Evolutionary conservation across 768 basidiomycete genomes (phyloP).

Genomic region (Mycena galericulata): DNA sequence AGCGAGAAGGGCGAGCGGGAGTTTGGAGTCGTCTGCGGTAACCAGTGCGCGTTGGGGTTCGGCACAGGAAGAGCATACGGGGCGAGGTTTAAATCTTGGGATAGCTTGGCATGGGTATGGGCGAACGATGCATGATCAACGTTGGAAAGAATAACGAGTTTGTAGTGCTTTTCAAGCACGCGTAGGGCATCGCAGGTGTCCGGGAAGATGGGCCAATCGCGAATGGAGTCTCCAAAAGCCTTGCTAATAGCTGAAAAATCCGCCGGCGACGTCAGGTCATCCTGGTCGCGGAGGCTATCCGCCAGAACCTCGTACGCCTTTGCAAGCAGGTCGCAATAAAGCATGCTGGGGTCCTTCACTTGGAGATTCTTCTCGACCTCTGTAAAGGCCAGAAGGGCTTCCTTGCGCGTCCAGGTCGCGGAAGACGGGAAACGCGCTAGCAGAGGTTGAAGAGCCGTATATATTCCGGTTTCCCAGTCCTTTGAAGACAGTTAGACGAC

Average conservation of each 20-base stretch:
- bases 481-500: too few species aligned
- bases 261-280: constrained; percentile 32
- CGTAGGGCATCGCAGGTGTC: constrained; percentile 73
- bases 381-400: constrained; percentile 64
- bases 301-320: constrained; percentile 56
- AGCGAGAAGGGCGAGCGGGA: constrained; percentile 72
- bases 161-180: constrained; percentile 70
- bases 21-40: constrained; percentile 53
- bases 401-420: constrained; percentile 59
- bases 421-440: constrained; percentile 56
- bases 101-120: constrained; percentile 67
- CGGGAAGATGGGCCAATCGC: constrained; percentile 73
- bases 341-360: constrained; percentile 64
- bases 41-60: constrained; percentile 54
- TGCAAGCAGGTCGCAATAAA: constrained; percentile 73
- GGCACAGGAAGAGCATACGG: constrained; percentile 48
- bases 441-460: constrained; percentile 64
- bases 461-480: constrained; percentile 84
- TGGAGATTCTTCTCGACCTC: constrained; percentile 70
- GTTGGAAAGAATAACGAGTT: constrained; percentile 81
- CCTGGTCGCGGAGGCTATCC: constrained; percentile 46
- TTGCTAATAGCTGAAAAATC: constrained; percentile 44
- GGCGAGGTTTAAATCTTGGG: constrained; percentile 48
- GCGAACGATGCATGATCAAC: constrained; percentile 76
- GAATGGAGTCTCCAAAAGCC: constrained; percentile 71